Evolutionary conservation across 2,329 filamentous ascomycete species (phyloP).

Genomic region (Arthrinium puccinioides): DNA sequence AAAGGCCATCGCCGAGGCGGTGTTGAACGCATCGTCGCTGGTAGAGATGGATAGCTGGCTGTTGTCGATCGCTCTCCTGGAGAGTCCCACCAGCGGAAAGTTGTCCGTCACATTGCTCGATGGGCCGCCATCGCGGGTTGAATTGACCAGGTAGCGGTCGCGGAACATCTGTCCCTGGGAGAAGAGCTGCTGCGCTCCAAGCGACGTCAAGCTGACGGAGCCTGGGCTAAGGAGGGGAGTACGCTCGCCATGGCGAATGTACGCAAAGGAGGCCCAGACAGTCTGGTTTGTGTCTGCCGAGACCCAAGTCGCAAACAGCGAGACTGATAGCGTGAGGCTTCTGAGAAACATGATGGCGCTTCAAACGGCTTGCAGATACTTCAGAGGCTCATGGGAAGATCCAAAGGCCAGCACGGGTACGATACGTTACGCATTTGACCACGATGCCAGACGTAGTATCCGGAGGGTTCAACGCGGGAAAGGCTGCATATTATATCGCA

Average conservation of each 20-base stretch:
- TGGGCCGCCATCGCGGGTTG: conserved; percentile 11
- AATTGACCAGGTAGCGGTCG: conserved; percentile 35
- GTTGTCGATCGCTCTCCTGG: conserved; percentile 39
- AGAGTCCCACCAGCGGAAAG: conserved; percentile 35
- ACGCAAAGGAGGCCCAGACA: conserved; percentile 43
- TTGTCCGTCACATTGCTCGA: conserved; percentile 16
- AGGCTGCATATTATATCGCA: too few species aligned
- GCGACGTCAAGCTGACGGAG: conserved; percentile 36
- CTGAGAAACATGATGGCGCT: not conserved
- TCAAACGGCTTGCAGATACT: too few species aligned
- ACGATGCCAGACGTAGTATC: too few species aligned
- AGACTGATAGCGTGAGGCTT: not conserved
- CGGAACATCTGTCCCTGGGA: conserved; percentile 41
- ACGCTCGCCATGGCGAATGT: conserved; percentile 45
- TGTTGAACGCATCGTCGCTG: conserved; percentile 39
- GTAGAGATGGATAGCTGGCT: conserved; percentile 35
- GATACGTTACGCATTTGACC: too few species aligned
- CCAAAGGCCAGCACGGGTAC: too few species aligned
- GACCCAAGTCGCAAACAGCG: conserved; percentile 14
- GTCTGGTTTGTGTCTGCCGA: conserved; percentile 27
- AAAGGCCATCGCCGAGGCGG: conserved; percentile 67
- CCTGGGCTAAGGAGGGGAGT: conserved; percentile 30
- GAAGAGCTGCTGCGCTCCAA: conserved; percentile 45
- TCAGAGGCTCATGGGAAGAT: too few species aligned
- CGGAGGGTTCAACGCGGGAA: too few species aligned